Evolutionary conservation across 2,329 filamentous ascomycete genomes (phyloP).

Genomic region (Trichoderma arundinaceum): DNA sequence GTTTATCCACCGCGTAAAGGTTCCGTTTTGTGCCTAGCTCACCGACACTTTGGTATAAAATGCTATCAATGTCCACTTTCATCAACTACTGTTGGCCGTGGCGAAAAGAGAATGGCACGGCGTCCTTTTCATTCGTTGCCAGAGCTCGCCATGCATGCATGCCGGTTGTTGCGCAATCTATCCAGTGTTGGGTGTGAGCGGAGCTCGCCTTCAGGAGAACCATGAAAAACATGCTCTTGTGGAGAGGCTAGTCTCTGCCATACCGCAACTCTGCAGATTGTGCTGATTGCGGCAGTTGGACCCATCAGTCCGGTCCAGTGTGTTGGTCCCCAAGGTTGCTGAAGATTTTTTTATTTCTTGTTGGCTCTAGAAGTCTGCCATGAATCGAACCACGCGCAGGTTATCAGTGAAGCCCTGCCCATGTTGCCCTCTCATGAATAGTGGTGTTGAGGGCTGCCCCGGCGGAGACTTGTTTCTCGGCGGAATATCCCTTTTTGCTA

Average conservation of each 20-base stretch:
- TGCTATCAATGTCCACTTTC: background rate
- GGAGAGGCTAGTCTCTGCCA: background rate
- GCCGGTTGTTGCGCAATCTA: background rate
- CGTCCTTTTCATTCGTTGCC: background rate
- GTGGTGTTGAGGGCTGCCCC: no score
- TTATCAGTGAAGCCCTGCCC: background rate
- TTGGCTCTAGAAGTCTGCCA: no score
- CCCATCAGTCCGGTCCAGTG: background rate
- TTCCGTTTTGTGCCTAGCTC: background rate
- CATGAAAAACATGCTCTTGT: background rate
- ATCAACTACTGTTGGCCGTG: background rate
- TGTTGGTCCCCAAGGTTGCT: background rate
- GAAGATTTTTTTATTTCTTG: background rate
- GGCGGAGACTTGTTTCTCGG: no score
- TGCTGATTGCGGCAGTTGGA: background rate
- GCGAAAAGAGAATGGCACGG: background rate
- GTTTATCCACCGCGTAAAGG: conserved; percentile 3
- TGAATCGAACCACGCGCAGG: background rate
- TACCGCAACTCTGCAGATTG: conserved; percentile 13
- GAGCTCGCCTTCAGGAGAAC: background rate
- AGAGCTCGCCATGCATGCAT: background rate
- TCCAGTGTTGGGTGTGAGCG: background rate
- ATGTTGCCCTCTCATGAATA: background rate
- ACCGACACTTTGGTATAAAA: conserved; percentile 17
- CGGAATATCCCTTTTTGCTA: no score